Conservation (phyloP, 441 rosid species). For the Dalechampia spathulata region DNA sequence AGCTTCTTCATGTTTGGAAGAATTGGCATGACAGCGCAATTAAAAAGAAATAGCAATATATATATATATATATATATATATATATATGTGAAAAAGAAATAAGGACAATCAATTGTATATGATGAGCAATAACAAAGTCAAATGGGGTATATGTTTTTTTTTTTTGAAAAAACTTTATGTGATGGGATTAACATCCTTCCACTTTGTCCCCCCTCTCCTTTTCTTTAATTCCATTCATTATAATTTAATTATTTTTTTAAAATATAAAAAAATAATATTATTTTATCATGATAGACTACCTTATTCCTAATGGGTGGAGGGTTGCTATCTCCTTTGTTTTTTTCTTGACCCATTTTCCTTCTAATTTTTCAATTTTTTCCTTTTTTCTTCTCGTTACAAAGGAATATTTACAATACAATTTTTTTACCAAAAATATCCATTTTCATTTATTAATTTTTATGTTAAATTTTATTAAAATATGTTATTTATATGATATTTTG, state of each 20-base stretch:
- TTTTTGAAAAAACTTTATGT: constrained; percentile 31
- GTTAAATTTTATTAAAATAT: too few relatives aligned
- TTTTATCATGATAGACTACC: not conserved
- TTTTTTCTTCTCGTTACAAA: constrained; percentile 37
- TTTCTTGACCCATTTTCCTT: too few relatives aligned
- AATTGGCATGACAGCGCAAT: too few relatives aligned
- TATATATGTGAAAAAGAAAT: too few relatives aligned
- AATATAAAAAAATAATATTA: not conserved
- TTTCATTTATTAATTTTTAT: too few relatives aligned
- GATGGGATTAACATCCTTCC: constrained; percentile 70
- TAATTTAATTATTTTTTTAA: not conserved
- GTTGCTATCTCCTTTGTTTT: constrained; percentile 34
- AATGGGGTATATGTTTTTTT: constrained; percentile 24
- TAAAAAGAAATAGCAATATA: too few relatives aligned
- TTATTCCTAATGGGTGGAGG: constrained; percentile 21
- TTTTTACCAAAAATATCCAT: too few relatives aligned
- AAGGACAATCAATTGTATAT: constrained; percentile 42
- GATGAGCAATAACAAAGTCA: constrained; percentile 48
- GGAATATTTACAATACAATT: too few relatives aligned
- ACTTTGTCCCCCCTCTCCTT: constrained; percentile 45
- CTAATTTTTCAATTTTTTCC: too few relatives aligned
- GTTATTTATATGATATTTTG: too few relatives aligned
- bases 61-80: too few relatives aligned
- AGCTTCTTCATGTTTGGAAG: not conserved
- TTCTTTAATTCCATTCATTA: not conserved